A percentile compares a stretch with the other conserved stretches of the same genome.
These are phyloP conservation scores for Verticillium isaacii DNA, from an alignment of 2,329 filamentous ascomycete species.

Conservation along the genomic window DNA sequence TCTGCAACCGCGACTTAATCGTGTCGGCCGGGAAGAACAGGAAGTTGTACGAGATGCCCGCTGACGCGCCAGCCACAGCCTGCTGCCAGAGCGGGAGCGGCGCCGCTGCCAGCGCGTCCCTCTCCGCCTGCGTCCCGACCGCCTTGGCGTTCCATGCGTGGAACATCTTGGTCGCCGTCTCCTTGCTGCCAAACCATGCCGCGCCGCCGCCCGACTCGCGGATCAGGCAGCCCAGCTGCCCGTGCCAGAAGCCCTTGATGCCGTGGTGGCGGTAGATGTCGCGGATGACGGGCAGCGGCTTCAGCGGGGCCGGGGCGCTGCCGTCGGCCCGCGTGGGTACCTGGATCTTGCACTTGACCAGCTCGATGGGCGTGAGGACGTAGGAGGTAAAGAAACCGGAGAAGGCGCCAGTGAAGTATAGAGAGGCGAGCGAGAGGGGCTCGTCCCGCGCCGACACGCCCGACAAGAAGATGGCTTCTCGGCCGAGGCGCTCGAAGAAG, in stretches of 20 bases:
- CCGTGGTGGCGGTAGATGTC: slow-evolving; percentile 82
- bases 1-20: slow-evolving; percentile 96
- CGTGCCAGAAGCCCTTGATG: slow-evolving; percentile 85
- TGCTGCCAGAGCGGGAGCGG: slow-evolving; percentile 80
- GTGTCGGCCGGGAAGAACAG: slow-evolving; percentile 96
- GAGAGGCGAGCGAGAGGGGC: slow-evolving; percentile 66
- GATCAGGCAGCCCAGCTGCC: slow-evolving; percentile 88
- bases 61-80: slow-evolving; percentile 78
- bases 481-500: slow-evolving; percentile 78
- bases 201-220: slow-evolving; percentile 90
- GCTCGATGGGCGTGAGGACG: slow-evolving; percentile 88
- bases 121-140: slow-evolving; percentile 33
- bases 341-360: slow-evolving; percentile 98
- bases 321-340: slow-evolving; percentile 52
- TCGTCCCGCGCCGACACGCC: slow-evolving; percentile 46
- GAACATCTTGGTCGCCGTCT: slow-evolving; percentile 70
- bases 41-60: slow-evolving; percentile 94
- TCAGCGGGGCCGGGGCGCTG: slow-evolving; percentile 42
- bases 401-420: slow-evolving; percentile 78
- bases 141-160: slow-evolving; percentile 48
- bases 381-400: slow-evolving; percentile 87
- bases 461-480: slow-evolving; percentile 55
- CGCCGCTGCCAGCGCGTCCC: slow-evolving; percentile 35
- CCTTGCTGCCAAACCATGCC: slow-evolving; percentile 92
- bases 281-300: slow-evolving; percentile 66